Evolutionary conservation across 2,329 filamentous ascomycete genomes (phyloP).

Genomic region (Thelonectria blattea): DNA sequence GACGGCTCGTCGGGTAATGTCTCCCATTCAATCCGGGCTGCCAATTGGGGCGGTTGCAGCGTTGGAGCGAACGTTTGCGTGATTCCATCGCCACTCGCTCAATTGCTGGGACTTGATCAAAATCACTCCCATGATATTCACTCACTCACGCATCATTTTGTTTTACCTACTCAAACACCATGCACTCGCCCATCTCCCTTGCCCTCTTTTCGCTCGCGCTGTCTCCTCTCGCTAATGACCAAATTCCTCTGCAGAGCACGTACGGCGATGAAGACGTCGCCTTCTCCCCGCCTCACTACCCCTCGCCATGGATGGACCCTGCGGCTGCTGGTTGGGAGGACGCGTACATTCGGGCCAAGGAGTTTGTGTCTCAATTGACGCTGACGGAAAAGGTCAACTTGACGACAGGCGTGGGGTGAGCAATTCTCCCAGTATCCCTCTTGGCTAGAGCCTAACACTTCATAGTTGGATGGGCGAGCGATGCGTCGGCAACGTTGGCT

Average conservation of each 20-base stretch:
- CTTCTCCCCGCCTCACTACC: slow-evolving; percentile 70
- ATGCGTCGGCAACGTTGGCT: slow-evolving; percentile 79
- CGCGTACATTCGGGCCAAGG: slow-evolving; percentile 76
- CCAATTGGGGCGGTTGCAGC: too few species aligned
- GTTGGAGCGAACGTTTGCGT: too few species aligned
- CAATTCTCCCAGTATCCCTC: slow-evolving; percentile 23
- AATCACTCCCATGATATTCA: too few species aligned
- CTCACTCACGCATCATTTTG: not conserved
- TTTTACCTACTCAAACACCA: slow-evolving; percentile 16
- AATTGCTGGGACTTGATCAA: too few species aligned
- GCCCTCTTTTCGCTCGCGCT: slow-evolving; percentile 17
- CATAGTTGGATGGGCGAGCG: slow-evolving; percentile 60
- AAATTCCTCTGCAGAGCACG: slow-evolving; percentile 28
- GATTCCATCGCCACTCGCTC: not conserved
- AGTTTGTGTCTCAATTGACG: slow-evolving; percentile 83
- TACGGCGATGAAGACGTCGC: slow-evolving; percentile 39
- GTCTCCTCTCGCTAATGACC: slow-evolving; percentile 32
- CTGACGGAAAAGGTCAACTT: slow-evolving; percentile 92
- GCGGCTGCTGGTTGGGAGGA: slow-evolving; percentile 73
- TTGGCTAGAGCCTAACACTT: slow-evolving; percentile 34
- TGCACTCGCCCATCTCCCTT: slow-evolving; percentile 23
- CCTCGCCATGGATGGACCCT: slow-evolving; percentile 85
- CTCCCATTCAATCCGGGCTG: too few species aligned
- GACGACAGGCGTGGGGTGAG: slow-evolving; percentile 86
- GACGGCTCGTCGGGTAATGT: too few species aligned